Percentiles rank a stretch among this genome's conserved stretches.
These are phyloP conservation scores for Colletotrichum sojae DNA, from an alignment of 2,329 filamentous ascomycete genomes.

Conservation along the genomic window DNA sequence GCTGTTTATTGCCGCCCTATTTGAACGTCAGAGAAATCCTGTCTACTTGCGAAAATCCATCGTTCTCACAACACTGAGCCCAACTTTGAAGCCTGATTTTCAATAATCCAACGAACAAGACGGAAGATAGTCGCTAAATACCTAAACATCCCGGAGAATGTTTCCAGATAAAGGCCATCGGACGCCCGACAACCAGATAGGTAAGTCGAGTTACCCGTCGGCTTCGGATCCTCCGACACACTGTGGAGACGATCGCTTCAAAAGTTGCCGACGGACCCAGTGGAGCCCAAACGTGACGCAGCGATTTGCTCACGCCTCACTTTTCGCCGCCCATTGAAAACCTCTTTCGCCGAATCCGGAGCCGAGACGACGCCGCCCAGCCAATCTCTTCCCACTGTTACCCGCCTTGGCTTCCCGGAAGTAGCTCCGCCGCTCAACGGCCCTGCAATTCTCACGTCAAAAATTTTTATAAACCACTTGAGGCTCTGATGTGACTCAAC, in stretches of 20 bases:
- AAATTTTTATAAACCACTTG: constrained; percentile 7
- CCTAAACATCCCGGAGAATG: neutral
- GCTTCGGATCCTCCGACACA: constrained; percentile 26
- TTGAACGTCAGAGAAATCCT: neutral
- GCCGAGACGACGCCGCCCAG: constrained; percentile 21
- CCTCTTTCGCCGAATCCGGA: constrained; percentile 25
- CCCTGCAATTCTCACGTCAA: neutral
- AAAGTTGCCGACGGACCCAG: constrained; percentile 29
- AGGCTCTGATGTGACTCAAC: neutral
- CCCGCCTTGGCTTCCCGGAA: constrained; percentile 21
- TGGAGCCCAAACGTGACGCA: constrained; percentile 21
- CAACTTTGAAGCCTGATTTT: neutral
- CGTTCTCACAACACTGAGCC: neutral
- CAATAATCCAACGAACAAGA: neutral
- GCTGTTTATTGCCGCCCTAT: too few relatives aligned
- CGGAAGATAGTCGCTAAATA: neutral
- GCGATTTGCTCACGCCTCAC: neutral
- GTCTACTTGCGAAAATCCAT: too few relatives aligned
- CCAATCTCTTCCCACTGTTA: constrained; percentile 26
- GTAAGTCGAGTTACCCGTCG: neutral
- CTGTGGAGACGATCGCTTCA: constrained; percentile 34
- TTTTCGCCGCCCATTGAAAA: neutral
- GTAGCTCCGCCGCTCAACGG: constrained; percentile 12
- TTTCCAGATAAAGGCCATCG: constrained; percentile 7
- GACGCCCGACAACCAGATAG: constrained; percentile 25